Evolutionary conservation across 2,329 filamentous ascomycete species (phyloP).

Genomic region (Huntiella omanensis): DNA sequence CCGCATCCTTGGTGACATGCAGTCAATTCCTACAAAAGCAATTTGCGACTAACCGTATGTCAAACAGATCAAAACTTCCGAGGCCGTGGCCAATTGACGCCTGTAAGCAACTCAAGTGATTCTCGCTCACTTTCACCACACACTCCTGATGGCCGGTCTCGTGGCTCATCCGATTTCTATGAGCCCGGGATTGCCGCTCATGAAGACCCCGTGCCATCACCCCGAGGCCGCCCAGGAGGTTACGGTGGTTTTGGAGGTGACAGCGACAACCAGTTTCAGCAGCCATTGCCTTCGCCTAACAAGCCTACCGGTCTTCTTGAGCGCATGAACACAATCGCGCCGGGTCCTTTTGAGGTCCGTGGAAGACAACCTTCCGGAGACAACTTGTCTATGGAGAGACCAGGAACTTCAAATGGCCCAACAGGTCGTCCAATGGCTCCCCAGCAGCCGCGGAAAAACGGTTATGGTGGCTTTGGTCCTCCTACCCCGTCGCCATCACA

Average conservation of each 20-base stretch:
- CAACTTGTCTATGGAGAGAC: conserved; percentile 12
- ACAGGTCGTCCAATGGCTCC: conserved; percentile 17
- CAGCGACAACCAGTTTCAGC: conserved; percentile 20
- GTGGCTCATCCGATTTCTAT: conserved; percentile 26
- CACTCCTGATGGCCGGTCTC: conserved; percentile 29
- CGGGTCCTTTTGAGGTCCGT: conserved; percentile 43
- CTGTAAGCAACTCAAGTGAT: conserved; percentile 39
- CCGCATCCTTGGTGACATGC: too few relatives aligned
- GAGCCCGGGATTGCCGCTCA: conserved; percentile 24
- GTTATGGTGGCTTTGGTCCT: conserved; percentile 39
- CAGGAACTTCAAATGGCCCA: conserved; percentile 14
- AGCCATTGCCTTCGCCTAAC: conserved; percentile 29
- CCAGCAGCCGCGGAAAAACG: conserved; percentile 26
- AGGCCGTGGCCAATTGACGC: conserved; percentile 41
- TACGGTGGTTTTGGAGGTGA: conserved; percentile 30
- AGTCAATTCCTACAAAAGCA: too few relatives aligned
- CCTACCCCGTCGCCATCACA: conserved; percentile 19
- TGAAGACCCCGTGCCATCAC: conserved; percentile 23
- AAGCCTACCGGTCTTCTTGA: conserved; percentile 28
- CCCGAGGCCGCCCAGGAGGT: conserved; percentile 23
- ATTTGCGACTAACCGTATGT: background rate
- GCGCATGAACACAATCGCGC: conserved; percentile 45
- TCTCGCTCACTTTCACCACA: conserved; percentile 45
- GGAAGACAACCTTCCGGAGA: conserved; percentile 16
- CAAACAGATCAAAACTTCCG: conserved; percentile 32